These are phyloP conservation scores for Clarkia xantiana DNA, from an alignment of 345 rosid species.

Conservation along the genomic window DNA sequence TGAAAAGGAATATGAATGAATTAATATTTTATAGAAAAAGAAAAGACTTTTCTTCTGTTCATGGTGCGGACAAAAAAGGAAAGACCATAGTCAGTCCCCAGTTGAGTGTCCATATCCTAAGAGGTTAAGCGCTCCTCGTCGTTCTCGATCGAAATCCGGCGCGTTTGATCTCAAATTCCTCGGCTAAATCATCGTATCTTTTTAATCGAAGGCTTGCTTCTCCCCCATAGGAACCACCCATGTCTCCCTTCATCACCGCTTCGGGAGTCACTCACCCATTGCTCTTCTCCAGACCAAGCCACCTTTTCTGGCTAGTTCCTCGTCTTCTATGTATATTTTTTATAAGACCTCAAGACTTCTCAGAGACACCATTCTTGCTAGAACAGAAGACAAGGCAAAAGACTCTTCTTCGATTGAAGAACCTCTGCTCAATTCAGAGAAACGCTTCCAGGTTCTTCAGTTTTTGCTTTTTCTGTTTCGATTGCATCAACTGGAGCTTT, in stretches of 20 bases:
- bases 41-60: too few relatives aligned
- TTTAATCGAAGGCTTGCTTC: too few relatives aligned
- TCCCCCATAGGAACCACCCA: not conserved
- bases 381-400: constrained; percentile 67
- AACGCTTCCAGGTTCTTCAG: constrained; percentile 39
- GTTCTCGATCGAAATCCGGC: too few relatives aligned
- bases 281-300: constrained; percentile 13
- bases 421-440: constrained; percentile 21
- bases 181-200: too few relatives aligned
- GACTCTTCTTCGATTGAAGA: constrained; percentile 23
- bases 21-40: too few relatives aligned
- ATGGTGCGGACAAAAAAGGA: too few relatives aligned
- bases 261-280: constrained; percentile 16
- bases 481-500: not conserved
- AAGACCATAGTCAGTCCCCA: too few relatives aligned
- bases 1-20: too few relatives aligned
- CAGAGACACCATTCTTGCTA: constrained; percentile 30
- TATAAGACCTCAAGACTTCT: constrained; percentile 26
- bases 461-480: constrained; percentile 3
- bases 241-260: constrained; percentile 17
- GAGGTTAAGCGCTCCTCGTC: too few relatives aligned
- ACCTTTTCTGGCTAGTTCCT: constrained; percentile 17
- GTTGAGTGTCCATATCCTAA: too few relatives aligned
- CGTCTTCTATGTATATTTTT: constrained; percentile 17
- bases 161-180: too few relatives aligned